These are phyloP conservation scores for Brettanomyces sp. DNA, from an alignment of 805 yeast genomes.

Conservation along the genomic window DNA sequence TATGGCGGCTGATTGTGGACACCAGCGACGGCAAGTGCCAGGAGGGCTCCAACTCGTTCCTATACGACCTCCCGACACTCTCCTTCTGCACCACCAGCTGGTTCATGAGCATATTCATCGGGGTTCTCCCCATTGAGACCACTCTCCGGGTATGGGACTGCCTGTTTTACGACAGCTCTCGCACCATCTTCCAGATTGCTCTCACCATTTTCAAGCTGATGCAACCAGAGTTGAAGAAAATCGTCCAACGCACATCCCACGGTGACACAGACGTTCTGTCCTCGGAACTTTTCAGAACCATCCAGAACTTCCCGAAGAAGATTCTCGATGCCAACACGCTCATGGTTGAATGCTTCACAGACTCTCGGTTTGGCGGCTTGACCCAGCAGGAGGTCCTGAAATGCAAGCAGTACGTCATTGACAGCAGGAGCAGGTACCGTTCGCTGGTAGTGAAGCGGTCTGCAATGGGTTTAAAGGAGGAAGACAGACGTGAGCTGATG, in stretches of 20 bases:
- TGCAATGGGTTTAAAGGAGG: conserved; percentile 21
- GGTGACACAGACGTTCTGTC: conserved; percentile 18
- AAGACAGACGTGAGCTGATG: conserved; percentile 22
- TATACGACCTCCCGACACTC: conserved; percentile 77
- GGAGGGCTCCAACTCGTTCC: conserved; percentile 31
- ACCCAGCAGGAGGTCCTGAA: conserved; percentile 76
- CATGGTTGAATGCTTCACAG: conserved; percentile 65
- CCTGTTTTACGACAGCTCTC: conserved; percentile 84
- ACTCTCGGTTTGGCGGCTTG: conserved; percentile 36
- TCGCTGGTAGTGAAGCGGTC: conserved; percentile 22
- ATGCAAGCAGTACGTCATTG: conserved; percentile 70
- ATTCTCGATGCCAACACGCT: conserved; percentile 60
- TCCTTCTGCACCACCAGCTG: conserved; percentile 82
- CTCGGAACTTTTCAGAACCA: conserved; percentile 57
- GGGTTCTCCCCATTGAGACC: conserved; percentile 80
- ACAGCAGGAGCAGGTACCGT: conserved; percentile 40
- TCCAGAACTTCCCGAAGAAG: conserved; percentile 74
- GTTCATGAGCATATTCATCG: conserved; percentile 97
- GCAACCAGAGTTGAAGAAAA: conserved; percentile 46
- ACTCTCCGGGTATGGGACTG: conserved; percentile 92
- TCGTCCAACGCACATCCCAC: conserved; percentile 13
- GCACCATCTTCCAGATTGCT: conserved; percentile 74
- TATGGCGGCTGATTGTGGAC: conserved; percentile 47
- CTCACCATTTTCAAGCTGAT: conserved; percentile 69
- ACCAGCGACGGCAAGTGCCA: conserved; percentile 18